Percentiles rank a stretch among this genome's conserved stretches.
These are phyloP conservation scores for Hymenoscyphus scutula DNA, from an alignment of 2,329 filamentous ascomycete genomes.

Conservation along the genomic window DNA sequence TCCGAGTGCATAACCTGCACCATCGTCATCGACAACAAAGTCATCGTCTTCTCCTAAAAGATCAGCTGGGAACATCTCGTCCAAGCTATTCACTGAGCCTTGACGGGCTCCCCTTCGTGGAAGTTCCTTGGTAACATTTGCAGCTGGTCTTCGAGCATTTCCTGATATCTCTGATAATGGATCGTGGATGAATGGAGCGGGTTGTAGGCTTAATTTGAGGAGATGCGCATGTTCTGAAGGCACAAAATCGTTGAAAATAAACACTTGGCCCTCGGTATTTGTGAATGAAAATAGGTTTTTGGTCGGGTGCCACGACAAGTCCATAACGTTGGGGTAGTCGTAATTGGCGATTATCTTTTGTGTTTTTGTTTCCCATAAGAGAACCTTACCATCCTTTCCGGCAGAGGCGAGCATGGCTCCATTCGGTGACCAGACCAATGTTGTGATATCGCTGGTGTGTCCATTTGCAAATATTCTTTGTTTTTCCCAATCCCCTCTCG, in stretches of 20 bases:
- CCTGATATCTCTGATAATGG: slow-evolving; percentile 67
- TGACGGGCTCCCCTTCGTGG: slow-evolving; percentile 52
- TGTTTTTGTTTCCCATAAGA: slow-evolving; percentile 87
- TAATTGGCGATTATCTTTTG: slow-evolving; percentile 77
- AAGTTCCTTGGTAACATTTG: slow-evolving; percentile 53
- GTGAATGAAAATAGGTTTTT: slow-evolving; percentile 90
- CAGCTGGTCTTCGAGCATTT: slow-evolving; percentile 56
- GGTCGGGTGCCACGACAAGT: slow-evolving; percentile 85
- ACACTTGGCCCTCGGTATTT: slow-evolving; percentile 88
- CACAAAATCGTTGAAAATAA: slow-evolving; percentile 75
- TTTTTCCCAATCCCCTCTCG: slow-evolving; percentile 84
- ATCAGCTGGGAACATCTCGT: slow-evolving; percentile 71
- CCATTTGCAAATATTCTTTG: slow-evolving; percentile 76
- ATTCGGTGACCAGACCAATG: slow-evolving; percentile 90
- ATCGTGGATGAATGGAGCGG: slow-evolving; percentile 83
- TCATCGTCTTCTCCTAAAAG: slow-evolving; percentile 58
- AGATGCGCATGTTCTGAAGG: slow-evolving; percentile 55
- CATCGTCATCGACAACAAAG: slow-evolving; percentile 94
- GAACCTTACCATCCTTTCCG: slow-evolving; percentile 64
- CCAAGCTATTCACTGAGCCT: slow-evolving; percentile 72
- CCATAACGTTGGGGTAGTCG: slow-evolving; percentile 80
- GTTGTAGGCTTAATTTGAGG: slow-evolving; percentile 60
- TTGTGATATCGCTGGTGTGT: slow-evolving; percentile 81
- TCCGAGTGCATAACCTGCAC: slow-evolving; percentile 77
- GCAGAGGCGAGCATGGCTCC: slow-evolving; percentile 79